A percentile compares a stretch with the other conserved stretches of the same genome.
Conservation (phyloP, 1,139 yeast species). For the Candida freyschussii region DNA sequence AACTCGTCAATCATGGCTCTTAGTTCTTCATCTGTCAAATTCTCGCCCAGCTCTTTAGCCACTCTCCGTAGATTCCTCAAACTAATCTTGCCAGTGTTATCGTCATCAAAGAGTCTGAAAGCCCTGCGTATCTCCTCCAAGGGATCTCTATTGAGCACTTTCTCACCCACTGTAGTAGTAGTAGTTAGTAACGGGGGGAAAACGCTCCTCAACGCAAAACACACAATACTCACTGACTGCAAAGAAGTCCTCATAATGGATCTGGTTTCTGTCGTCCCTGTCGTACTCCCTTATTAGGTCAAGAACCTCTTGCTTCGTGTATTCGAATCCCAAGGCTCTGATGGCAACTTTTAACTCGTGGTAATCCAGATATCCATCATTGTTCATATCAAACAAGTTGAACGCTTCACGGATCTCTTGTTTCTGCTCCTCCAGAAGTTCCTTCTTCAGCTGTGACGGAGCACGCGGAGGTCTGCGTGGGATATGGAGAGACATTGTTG, state of each 20-base stretch:
- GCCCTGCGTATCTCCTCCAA: constrained; percentile 89
- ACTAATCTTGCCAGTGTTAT: constrained; percentile 78
- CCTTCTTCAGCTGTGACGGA: constrained; percentile 41
- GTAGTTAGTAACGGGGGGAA: no score
- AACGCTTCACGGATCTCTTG: constrained; percentile 95
- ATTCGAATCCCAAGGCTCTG: constrained; percentile 89
- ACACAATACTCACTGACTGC: constrained; percentile 49
- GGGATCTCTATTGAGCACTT: constrained; percentile 71
- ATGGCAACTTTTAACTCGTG: constrained; percentile 92
- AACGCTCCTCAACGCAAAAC: no score
- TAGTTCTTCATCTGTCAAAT: constrained; percentile 85
- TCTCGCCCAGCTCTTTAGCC: constrained; percentile 91
- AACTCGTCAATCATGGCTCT: constrained; percentile 98
- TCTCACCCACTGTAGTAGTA: constrained; percentile 24
- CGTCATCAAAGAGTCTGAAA: constrained; percentile 85
- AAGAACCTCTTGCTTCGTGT: constrained; percentile 73
- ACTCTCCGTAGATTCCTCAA: constrained; percentile 81
- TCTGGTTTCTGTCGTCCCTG: constrained; percentile 64
- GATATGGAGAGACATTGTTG: constrained; percentile 12
- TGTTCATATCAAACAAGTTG: constrained; percentile 85
- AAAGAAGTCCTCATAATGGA: constrained; percentile 78
- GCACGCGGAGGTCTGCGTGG: constrained; percentile 19
- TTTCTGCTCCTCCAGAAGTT: constrained; percentile 81
- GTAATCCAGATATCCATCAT: constrained; percentile 84
- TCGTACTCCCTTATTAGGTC: constrained; percentile 80